Evolutionary conservation across 2,329 filamentous ascomycete species (phyloP).

Genomic region (Penicillium sclerotiorum): DNA sequence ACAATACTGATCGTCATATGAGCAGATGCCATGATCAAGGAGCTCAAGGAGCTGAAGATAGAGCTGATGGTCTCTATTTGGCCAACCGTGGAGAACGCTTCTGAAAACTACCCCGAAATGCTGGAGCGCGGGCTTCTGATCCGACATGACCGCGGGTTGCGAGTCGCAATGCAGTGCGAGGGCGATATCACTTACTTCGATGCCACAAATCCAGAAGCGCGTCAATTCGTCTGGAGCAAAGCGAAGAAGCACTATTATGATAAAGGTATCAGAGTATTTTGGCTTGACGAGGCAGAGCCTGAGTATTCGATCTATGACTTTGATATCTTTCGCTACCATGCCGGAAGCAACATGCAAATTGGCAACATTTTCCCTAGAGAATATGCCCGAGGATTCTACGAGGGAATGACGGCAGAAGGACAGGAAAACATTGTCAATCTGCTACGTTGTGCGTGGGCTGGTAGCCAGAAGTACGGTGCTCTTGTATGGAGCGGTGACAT

Average conservation of each 20-base stretch:
- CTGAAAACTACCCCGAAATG: conserved; percentile 65
- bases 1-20: background rate
- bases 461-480: conserved; percentile 65
- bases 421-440: conserved; percentile 64
- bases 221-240: conserved; percentile 62
- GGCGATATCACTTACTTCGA: conserved; percentile 65
- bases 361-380: conserved; percentile 64
- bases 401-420: conserved; percentile 57
- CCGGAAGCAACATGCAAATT: conserved; percentile 56
- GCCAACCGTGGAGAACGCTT: conserved; percentile 64
- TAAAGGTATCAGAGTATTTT: conserved; percentile 66
- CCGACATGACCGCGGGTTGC: conserved; percentile 61
- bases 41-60: conserved; percentile 60
- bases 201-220: conserved; percentile 62
- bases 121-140: conserved; percentile 63
- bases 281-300: conserved; percentile 71
- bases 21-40: conserved; percentile 62
- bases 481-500: conserved; percentile 71
- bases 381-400: conserved; percentile 63
- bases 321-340: conserved; percentile 65
- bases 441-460: conserved; percentile 59
- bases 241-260: conserved; percentile 63
- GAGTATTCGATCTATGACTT: conserved; percentile 68
- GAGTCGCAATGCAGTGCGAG: conserved; percentile 61
- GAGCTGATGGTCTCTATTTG: conserved; percentile 72